Evolutionary conservation across 768 basidiomycete species (phyloP), one percentile per base, ranked within the genome.

Genomic region (Lactarius hatsudake): DNA sequence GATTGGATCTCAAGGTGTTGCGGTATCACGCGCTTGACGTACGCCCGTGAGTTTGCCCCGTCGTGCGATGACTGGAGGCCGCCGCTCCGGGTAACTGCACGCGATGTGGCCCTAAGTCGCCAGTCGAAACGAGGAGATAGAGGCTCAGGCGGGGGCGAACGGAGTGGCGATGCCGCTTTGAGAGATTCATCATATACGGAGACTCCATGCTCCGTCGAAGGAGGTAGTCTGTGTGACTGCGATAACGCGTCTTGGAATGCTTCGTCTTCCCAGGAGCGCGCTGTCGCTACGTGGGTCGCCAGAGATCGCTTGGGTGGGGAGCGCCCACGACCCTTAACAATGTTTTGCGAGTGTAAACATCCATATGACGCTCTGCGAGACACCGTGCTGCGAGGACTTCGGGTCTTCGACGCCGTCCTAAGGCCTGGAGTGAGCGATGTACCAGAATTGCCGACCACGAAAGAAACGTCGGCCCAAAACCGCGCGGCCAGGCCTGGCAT

Each of bases 111-210:
- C 23, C 86, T 80, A 45, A 79, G 71, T 51, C 86, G 80, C 89
- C 89, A 90, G 71, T 90, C 84, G 73, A 86, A 88, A 8, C 88
- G 79, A 28, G 73, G 53, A n/a, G 42, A 5, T 34, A 40, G 36
- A 56, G 2, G 9, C 40, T 34, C 51, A 8, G n/a, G 45, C 3
- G 26, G 13, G 3, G 59, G 4, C 28, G 67, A 42, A 7, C 38
- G 45, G 28, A 64, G 56, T 20, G 66, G 67, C 1, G 59, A 64
- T 28, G 69, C 56, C 9, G 45, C 57, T 17, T 48, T 61, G 60
- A 70, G 67, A 13, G 43, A 53, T 43, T 61, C 56, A 48, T 63
- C 61, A 5, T 51, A 43, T 1, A 61, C 15, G 48, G 34, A 42
- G 20, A 32, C 18, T 7, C 23, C 45, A 5, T 20, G 5, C 8